A percentile compares a stretch with the other conserved stretches of the same genome.
Evolutionary conservation across 192 early-diverging fungal genomes (phyloP).

Genomic region (Podila minutissima): DNA sequence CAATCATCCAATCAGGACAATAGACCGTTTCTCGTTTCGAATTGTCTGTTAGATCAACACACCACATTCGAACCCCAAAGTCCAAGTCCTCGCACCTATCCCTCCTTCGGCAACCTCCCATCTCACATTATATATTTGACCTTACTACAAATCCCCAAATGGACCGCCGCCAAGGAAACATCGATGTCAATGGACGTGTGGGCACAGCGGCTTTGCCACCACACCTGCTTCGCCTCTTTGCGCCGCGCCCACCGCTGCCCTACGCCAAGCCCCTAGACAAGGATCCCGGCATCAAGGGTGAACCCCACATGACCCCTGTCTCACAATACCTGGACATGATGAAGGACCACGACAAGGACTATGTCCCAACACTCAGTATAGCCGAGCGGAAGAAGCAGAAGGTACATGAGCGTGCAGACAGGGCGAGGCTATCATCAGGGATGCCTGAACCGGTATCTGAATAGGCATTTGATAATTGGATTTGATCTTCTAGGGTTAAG

Average conservation of each 20-base stretch:
- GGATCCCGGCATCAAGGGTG: constrained; percentile 64
- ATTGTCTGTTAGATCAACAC: too few relatives aligned
- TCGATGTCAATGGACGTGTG: constrained; percentile 24
- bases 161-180: constrained; percentile 36
- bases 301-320: constrained; percentile 66
- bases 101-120: too few relatives aligned
- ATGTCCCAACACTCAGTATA: constrained; percentile 75
- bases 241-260: constrained; percentile 81
- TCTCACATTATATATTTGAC: too few relatives aligned
- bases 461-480: neutral
- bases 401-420: constrained; percentile 48
- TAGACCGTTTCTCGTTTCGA: too few relatives aligned
- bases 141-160: neutral
- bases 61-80: too few relatives aligned
- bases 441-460: neutral
- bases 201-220: constrained; percentile 64
- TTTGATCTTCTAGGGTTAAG: too few relatives aligned
- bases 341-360: constrained; percentile 73
- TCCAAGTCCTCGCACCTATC: too few relatives aligned
- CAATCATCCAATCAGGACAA: too few relatives aligned
- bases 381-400: constrained; percentile 74
- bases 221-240: constrained; percentile 81
- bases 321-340: constrained; percentile 63
- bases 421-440: neutral
- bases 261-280: constrained; percentile 73